These are phyloP conservation scores for Triticum turgidum DNA, from an alignment of 176 grass and related monocot species.

Conservation along the genomic window DNA sequence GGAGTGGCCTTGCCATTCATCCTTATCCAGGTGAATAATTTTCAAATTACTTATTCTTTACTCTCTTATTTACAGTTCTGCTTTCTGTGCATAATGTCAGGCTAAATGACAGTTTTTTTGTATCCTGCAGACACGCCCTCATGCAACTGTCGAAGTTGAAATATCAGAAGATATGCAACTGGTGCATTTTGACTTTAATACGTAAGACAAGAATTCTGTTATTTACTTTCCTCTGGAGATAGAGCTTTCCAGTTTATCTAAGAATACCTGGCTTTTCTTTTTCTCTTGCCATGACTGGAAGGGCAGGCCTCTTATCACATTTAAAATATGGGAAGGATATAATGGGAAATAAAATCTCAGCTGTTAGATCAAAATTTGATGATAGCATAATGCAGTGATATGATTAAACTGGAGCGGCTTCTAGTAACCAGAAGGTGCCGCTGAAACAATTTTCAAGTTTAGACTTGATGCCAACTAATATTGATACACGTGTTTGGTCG, in stretches of 20 bases:
- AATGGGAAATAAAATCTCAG: slow-evolving; percentile 1
- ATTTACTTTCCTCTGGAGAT: neutral
- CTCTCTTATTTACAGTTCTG: neutral
- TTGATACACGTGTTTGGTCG: neutral
- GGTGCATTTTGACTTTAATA: slow-evolving; percentile 92
- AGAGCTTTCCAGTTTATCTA: neutral
- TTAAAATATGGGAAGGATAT: neutral
- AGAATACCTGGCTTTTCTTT: neutral
- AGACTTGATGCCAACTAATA: neutral
- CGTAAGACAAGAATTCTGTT: slow-evolving; percentile 30
- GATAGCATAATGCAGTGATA: neutral
- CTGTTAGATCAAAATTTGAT: neutral
- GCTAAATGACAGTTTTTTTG: neutral
- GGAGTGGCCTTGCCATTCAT: slow-evolving; percentile 98
- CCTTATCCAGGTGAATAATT: slow-evolving; percentile 76
- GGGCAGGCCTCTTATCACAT: neutral
- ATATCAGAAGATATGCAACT: slow-evolving; percentile 99
- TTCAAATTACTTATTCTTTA: slow-evolving; percentile 10
- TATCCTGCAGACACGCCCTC: slow-evolving; percentile 74
- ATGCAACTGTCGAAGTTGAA: slow-evolving; percentile 98
- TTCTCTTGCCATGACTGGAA: neutral
- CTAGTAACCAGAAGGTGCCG: neutral
- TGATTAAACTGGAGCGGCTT: neutral
- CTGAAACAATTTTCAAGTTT: neutral
- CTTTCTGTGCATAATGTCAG: neutral